These are phyloP conservation scores for Bifiguratus adelaidae DNA, from an alignment of 192 early-diverging fungal genomes.

Conservation along the genomic window DNA sequence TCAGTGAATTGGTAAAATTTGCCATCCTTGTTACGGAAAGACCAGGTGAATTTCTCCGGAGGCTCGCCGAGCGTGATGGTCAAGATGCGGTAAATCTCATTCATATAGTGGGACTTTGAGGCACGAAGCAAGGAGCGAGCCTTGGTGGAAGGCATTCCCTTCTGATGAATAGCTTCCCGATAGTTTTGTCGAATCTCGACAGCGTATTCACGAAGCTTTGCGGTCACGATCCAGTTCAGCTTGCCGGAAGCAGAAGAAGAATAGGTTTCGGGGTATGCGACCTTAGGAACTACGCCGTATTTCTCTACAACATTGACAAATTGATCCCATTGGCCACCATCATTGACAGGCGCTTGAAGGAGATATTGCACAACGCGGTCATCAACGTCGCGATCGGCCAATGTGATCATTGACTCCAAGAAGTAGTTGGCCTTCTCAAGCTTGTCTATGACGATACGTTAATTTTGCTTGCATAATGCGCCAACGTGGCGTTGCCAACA, in stretches of 20 bases:
- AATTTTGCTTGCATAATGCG: background rate
- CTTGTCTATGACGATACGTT: constrained; percentile 57
- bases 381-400: constrained; percentile 46
- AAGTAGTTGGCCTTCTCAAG: constrained; percentile 79
- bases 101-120: constrained; percentile 45
- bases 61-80: constrained; percentile 64
- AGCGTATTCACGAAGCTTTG: constrained; percentile 62
- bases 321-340: constrained; percentile 65
- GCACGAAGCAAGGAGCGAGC: constrained; percentile 29
- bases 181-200: constrained; percentile 35
- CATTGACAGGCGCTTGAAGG: constrained; percentile 50
- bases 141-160: no score
- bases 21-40: constrained; percentile 60
- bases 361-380: constrained; percentile 61
- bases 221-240: constrained; percentile 49
- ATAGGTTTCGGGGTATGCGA: constrained; percentile 48
- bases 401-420: constrained; percentile 61
- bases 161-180: constrained; percentile 9
- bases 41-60: constrained; percentile 54
- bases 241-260: constrained; percentile 47
- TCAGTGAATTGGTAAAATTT: constrained; percentile 40
- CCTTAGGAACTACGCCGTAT: constrained; percentile 66
- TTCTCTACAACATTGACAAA: constrained; percentile 64
- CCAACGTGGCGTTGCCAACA: background rate
- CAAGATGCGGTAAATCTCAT: constrained; percentile 58